These are phyloP conservation scores for Pulveroboletus sp. DNA, from an alignment of 768 basidiomycete species.

Conservation along the genomic window DNA sequence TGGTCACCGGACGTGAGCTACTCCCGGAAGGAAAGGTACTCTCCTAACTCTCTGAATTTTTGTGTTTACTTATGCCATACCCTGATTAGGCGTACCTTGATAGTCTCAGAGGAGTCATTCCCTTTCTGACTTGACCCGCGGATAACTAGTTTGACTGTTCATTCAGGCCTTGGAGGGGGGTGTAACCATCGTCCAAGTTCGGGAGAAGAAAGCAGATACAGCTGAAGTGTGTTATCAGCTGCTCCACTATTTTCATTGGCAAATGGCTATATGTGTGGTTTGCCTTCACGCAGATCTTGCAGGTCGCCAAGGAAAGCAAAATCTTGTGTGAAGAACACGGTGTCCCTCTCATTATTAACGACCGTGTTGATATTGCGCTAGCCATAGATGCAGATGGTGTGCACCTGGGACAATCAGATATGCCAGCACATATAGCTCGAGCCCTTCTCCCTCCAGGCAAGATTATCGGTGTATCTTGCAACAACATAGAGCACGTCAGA, in stretches of 20 bases:
- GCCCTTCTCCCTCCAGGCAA: constrained; percentile 60
- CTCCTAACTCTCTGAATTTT: not conserved
- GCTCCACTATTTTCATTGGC: not conserved
- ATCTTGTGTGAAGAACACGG: constrained; percentile 67
- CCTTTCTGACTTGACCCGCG: not conserved
- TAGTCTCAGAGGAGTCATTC: constrained; percentile 65
- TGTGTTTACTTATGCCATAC: constrained; percentile 1
- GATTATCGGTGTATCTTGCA: constrained; percentile 80
- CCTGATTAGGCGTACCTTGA: constrained; percentile 56
- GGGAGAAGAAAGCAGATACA: constrained; percentile 83
- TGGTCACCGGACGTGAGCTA: constrained; percentile 79
- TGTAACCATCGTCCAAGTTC: constrained; percentile 84
- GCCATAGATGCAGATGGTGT: constrained; percentile 74
- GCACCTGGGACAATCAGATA: constrained; percentile 87
- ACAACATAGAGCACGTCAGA: constrained; percentile 58
- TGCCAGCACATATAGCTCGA: constrained; percentile 64
- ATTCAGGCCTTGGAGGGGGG: constrained; percentile 75
- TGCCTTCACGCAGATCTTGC: constrained; percentile 54
- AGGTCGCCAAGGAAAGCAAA: constrained; percentile 67
- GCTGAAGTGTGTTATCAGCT: constrained; percentile 52
- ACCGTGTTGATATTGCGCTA: constrained; percentile 82
- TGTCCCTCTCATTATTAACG: constrained; percentile 83
- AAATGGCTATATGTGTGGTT: not conserved
- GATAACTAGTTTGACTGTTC: not conserved
- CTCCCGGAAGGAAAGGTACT: constrained; percentile 72